Evolutionary conservation across 768 basidiomycete species (phyloP).

Genomic region (Artomyces pyxidatus): DNA sequence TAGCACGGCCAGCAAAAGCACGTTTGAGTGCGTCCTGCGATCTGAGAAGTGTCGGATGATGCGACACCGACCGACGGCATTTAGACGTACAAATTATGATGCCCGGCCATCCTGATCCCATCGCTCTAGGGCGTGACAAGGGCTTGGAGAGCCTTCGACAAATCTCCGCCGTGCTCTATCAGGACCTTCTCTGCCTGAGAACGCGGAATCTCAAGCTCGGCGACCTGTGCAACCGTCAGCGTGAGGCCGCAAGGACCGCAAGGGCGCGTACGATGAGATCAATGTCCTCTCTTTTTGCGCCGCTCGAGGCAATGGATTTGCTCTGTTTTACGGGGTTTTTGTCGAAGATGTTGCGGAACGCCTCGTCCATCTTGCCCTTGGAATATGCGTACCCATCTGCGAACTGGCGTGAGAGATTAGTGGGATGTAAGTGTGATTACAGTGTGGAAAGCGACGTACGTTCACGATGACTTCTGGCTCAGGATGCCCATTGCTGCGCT

Average conservation of each 20-base stretch:
- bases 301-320: conserved; percentile 28
- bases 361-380: conserved; percentile 60
- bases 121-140: conserved; percentile 14
- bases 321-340: conserved; percentile 40
- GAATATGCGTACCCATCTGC: conserved; percentile 59
- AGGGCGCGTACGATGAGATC: conserved; percentile 48
- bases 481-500: conserved; percentile 43
- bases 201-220: conserved; percentile 57
- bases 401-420: conserved; percentile 33
- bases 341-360: conserved; percentile 51
- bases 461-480: conserved; percentile 63
- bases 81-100: not conserved
- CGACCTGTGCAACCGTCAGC: conserved; percentile 30
- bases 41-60: not conserved
- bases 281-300: conserved; percentile 59
- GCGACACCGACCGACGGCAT: not conserved
- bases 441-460: conserved; percentile 29
- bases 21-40: too few species aligned
- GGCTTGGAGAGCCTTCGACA: conserved; percentile 38
- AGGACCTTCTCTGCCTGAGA: conserved; percentile 52
- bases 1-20: too few species aligned
- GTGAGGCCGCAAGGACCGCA: not conserved
- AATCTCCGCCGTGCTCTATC: conserved; percentile 42
- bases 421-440: not conserved
- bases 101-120: not conserved